Percentiles rank a stretch among this genome's conserved stretches.
phyloP scores from a whole-genome alignment of 805 yeast species.

The Yamadazyma nakazawae region DNA sequence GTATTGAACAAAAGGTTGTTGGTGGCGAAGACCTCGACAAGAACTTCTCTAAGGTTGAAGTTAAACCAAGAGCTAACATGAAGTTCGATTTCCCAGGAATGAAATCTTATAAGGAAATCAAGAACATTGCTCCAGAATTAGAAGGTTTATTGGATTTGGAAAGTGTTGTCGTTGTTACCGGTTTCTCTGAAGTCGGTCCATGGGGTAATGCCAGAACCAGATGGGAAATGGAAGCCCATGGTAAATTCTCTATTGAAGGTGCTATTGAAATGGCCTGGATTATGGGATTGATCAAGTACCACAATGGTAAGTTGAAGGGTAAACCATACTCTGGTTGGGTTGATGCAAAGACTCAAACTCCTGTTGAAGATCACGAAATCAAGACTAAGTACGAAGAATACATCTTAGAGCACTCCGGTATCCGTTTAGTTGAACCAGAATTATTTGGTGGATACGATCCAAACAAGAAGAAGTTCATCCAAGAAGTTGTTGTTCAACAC shows the following conservation, averaged over 20 bases:
- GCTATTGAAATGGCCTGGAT: slow-evolving; percentile 99
- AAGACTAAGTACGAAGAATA: slow-evolving; percentile 87
- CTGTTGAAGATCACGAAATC: slow-evolving; percentile 92
- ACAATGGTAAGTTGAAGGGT: slow-evolving; percentile 85
- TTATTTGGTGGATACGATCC: slow-evolving; percentile 93
- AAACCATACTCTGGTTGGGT: slow-evolving; percentile 96
- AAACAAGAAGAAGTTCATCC: slow-evolving; percentile 85
- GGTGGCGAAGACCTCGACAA: slow-evolving; percentile 87
- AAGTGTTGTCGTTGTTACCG: slow-evolving; percentile 90
- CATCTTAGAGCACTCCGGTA: slow-evolving; percentile 92
- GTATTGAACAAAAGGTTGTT: slow-evolving; percentile 81
- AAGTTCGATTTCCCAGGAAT: slow-evolving; percentile 89
- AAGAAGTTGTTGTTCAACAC: slow-evolving; percentile 94
- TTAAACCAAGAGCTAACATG: slow-evolving; percentile 94
- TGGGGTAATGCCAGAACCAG: slow-evolving; percentile 99
- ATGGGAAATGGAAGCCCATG: slow-evolving; percentile 98
- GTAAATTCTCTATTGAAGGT: slow-evolving; percentile 95
- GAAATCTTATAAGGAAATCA: slow-evolving; percentile 72
- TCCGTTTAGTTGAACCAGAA: slow-evolving; percentile 94
- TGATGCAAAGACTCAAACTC: slow-evolving; percentile 87
- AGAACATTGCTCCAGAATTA: slow-evolving; percentile 64
- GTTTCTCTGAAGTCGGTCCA: slow-evolving; percentile 98
- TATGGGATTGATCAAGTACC: slow-evolving; percentile 96
- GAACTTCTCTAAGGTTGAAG: slow-evolving; percentile 70
- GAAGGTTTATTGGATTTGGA: slow-evolving; percentile 92